Evolutionary conservation across 2,329 filamentous ascomycete species (phyloP).

Genomic region (Coniochaeta sp.): DNA sequence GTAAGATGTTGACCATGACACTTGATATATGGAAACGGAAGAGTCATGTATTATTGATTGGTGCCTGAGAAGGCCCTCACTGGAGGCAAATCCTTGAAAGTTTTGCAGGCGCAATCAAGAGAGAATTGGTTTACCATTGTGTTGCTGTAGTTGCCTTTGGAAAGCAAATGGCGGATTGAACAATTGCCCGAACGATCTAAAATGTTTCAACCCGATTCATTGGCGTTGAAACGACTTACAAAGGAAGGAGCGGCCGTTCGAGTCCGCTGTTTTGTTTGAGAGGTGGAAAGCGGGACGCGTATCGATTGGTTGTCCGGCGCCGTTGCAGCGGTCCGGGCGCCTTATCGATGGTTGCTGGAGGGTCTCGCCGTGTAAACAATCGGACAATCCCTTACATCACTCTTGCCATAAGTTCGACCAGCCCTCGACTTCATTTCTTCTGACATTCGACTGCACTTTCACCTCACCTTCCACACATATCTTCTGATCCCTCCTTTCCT

Average conservation of each 20-base stretch:
- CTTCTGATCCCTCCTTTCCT: neutral
- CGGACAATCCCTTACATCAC: neutral
- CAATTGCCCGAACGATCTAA: neutral
- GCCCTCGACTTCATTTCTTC: too few relatives aligned
- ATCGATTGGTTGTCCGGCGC: constrained; percentile 6
- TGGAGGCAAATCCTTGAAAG: neutral
- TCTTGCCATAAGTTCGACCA: too few relatives aligned
- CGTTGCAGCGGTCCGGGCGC: neutral
- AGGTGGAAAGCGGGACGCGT: constrained; percentile 6
- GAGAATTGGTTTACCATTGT: neutral
- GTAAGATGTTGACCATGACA: neutral
- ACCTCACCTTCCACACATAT: too few relatives aligned
- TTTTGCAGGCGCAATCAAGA: neutral
- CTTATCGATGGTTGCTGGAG: neutral
- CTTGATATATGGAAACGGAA: neutral
- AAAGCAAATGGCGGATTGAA: neutral
- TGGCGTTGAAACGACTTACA: neutral
- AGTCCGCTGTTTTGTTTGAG: constrained; percentile 10
- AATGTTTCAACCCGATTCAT: neutral
- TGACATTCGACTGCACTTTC: too few relatives aligned
- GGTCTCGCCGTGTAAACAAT: neutral
- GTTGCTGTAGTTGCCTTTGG: neutral
- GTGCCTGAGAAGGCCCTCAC: neutral
- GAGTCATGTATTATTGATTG: neutral
- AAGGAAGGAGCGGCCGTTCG: neutral